Percentiles rank a stretch among this genome's conserved stretches.
phyloP scores from a whole-genome alignment of 192 early-diverging fungal species.

The Coemansia sp. region DNA sequence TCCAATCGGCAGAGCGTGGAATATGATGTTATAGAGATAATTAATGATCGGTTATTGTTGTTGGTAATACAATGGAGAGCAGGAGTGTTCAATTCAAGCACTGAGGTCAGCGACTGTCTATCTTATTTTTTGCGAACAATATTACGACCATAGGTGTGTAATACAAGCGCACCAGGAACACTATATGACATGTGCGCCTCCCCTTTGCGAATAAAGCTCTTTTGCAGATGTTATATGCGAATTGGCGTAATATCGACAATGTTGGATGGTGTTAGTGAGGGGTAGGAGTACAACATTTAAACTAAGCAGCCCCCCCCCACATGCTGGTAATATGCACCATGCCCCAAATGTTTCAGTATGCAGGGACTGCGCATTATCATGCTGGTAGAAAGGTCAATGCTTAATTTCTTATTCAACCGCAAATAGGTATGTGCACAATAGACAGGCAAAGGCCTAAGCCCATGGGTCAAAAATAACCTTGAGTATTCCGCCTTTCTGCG shows the following conservation, averaged over 20 bases:
- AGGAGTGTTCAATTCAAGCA: not conserved
- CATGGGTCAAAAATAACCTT: constrained; percentile 44
- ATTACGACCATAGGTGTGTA: not conserved
- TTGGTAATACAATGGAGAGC: not conserved
- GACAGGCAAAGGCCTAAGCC: constrained; percentile 5
- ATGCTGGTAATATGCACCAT: not conserved
- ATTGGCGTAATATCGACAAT: too few relatives aligned
- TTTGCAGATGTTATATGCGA: too few relatives aligned
- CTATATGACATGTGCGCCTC: not conserved
- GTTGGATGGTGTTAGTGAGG: too few relatives aligned
- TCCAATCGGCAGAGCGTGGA: not conserved
- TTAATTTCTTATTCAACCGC: too few relatives aligned
- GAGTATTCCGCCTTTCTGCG: constrained; percentile 18
- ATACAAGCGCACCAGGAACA: not conserved
- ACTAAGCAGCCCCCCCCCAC: not conserved
- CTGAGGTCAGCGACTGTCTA: too few relatives aligned
- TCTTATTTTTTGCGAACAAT: not conserved
- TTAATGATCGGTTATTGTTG: not conserved
- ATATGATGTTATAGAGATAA: not conserved
- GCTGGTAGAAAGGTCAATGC: too few relatives aligned
- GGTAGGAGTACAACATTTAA: not conserved
- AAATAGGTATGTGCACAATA: too few relatives aligned
- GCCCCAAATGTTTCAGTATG: not conserved
- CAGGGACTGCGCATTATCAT: too few relatives aligned
- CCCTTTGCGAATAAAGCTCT: too few relatives aligned